Conservation (phyloP, 495 filamentous ascomycete species). For the Neurospora cerealis region DNA sequence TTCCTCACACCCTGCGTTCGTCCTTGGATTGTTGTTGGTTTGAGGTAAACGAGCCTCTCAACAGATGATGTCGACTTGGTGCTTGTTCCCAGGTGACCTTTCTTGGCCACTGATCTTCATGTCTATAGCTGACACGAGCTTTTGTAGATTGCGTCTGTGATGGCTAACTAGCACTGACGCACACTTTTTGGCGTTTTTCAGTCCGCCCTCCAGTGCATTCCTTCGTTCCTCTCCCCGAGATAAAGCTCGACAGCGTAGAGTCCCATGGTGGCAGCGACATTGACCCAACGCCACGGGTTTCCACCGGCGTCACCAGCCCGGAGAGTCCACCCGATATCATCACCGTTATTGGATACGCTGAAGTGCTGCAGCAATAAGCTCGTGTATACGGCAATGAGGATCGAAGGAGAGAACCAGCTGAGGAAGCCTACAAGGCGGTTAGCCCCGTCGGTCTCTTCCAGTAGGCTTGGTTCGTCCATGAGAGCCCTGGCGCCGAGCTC, state of each 20-base stretch:
- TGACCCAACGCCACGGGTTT: constrained; percentile 88
- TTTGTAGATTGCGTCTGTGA: background rate
- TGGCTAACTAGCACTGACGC: background rate
- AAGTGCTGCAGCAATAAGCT: constrained; percentile 95
- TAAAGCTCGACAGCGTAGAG: constrained; percentile 84
- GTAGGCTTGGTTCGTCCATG: constrained; percentile 65
- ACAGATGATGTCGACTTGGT: background rate
- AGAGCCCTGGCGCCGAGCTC: constrained; percentile 75
- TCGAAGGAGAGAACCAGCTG: constrained; percentile 85
- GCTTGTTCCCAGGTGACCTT: background rate
- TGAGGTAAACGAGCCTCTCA: background rate
- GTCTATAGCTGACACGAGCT: background rate
- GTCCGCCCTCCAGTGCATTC: constrained; percentile 89
- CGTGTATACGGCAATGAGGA: constrained; percentile 93
- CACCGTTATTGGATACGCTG: constrained; percentile 51
- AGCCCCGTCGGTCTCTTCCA: constrained; percentile 73
- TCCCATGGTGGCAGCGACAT: constrained; percentile 75
- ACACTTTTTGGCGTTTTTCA: constrained; percentile 30
- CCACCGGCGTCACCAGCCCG: constrained; percentile 70
- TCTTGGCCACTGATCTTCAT: background rate
- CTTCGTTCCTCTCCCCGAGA: constrained; percentile 60
- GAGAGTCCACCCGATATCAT: constrained; percentile 72
- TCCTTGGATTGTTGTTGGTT: background rate
- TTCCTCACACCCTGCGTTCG: background rate
- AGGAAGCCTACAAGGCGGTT: constrained; percentile 68